Percentiles rank a stretch among this genome's conserved stretches.
Evolutionary conservation across 106 monocot species (phyloP).

Genomic region (Hemerocallis citrina): DNA sequence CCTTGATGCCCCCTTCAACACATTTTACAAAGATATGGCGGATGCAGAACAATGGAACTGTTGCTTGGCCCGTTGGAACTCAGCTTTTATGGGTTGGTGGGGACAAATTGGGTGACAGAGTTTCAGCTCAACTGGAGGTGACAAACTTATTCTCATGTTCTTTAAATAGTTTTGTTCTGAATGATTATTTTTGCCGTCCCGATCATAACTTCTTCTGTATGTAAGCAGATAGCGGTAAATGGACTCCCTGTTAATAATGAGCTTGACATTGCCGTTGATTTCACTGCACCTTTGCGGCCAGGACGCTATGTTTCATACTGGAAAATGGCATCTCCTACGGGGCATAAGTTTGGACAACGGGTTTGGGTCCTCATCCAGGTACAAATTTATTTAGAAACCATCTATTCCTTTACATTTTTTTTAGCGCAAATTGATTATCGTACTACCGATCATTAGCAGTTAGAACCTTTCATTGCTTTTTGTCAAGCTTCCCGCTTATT

Average conservation of each 20-base stretch:
- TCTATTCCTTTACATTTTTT: background rate
- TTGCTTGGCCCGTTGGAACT: conserved; percentile 65
- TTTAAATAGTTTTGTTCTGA: too few relatives aligned
- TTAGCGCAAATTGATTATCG: background rate
- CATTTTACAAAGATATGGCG: conserved; percentile 91
- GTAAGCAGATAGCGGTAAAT: conserved; percentile 42
- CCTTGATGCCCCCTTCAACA: conserved; percentile 44
- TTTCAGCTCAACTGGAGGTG: conserved; percentile 49
- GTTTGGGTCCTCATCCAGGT: conserved; percentile 93
- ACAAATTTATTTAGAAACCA: background rate
- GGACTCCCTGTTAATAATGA: conserved; percentile 46
- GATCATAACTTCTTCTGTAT: too few relatives aligned
- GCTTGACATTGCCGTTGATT: conserved; percentile 81
- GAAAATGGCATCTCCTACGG: conserved; percentile 58
- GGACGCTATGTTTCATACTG: conserved; percentile 78
- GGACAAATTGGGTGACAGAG: conserved; percentile 30
- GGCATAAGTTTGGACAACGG: conserved; percentile 75
- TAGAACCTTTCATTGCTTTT: too few relatives aligned
- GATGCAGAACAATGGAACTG: conserved; percentile 67
- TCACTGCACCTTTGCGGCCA: conserved; percentile 45
- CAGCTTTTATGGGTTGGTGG: conserved; percentile 80
- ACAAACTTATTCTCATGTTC: background rate
- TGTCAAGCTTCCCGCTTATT: too few relatives aligned
- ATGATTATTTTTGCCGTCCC: too few relatives aligned
- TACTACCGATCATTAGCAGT: background rate